Evolutionary conservation across 345 rosid genomes (phyloP).

Genomic region (Boechera retrofracta): DNA sequence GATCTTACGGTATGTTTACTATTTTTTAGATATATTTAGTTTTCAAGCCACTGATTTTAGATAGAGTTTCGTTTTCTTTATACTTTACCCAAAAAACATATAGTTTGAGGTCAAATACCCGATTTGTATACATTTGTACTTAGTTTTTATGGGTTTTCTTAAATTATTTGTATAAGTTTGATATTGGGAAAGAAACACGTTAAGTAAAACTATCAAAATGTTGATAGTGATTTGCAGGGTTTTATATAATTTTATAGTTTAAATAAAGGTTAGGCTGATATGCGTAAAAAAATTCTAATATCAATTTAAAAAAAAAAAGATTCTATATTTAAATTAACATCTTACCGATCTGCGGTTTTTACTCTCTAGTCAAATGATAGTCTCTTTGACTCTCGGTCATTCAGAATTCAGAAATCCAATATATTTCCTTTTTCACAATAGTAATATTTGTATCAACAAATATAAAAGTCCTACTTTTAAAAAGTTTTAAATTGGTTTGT

Average conservation of each 20-base stretch:
- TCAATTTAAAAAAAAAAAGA: neutral
- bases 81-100: neutral
- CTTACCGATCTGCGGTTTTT: neutral
- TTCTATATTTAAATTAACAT: neutral
- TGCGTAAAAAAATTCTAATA: neutral
- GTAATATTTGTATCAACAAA: neutral
- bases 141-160: neutral
- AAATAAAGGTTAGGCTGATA: slow-evolving; percentile 11
- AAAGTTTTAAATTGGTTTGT: neutral
- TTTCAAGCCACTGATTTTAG: neutral
- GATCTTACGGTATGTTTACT: neutral
- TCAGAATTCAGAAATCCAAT: neutral
- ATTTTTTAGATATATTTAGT: neutral
- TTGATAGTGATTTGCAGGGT: slow-evolving; percentile 23
- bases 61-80: neutral
- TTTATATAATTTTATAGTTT: slow-evolving; percentile 6
- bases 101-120: neutral
- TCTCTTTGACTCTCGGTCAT: neutral
- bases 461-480: neutral
- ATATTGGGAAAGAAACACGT: slow-evolving; percentile 31
- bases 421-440: neutral
- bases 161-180: neutral
- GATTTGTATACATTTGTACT: neutral
- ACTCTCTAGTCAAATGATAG: neutral
- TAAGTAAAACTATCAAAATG: slow-evolving; percentile 8